Base-by-base conservation (phyloP, 495 filamentous ascomycete species). In the Neurospora pannonica region DNA sequence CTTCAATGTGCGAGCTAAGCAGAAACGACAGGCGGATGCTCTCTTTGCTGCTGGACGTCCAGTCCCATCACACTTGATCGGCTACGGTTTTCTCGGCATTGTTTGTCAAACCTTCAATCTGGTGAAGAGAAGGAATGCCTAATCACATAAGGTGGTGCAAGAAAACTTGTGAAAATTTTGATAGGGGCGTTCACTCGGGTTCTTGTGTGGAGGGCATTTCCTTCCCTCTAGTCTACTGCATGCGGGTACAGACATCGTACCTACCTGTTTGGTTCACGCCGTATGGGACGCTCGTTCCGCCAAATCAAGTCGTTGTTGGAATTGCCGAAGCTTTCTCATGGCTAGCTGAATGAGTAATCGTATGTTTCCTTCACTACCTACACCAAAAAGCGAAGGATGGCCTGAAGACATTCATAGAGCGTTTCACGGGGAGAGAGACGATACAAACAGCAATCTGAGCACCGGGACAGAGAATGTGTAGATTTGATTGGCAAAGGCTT, bases 401-500 rank as follows among this genome's bases (percentile, higher is more conserved):
- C 0, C 0, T 60, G 21, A 11, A 15, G 48, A 13, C 48, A 60
- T 0, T 28, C 0, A 21, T 10, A 21, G n/a, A n/a, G 0, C 43
- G n/a, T 60, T 54, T 60, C 48, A 13, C 43, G 1, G 19, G 48
- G 28, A 28, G 46, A 6, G 10, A 28, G 19, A 1, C 10, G 21
- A n/a, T 43, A 0, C 42, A 43, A 2, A 15, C 2, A n/a, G 3
- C 19, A 21, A 8, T 21, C 19, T 0, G 8, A 2, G 0, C 1
- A 46, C 19, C 19, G 43, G 43, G 3, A 4, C 43, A 46, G 43
- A 0, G 43, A 46, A 0, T 10, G 43, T 48, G 8, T 48, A 5
- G 11, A 0, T 0, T 4, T 48, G 43, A 48, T 1, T 8, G 1
- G 9, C 43, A 48, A 48, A 21, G n/a, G 43, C 8, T n/a, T 46